A percentile compares a stretch with the other conserved stretches of the same genome.
Conservation (phyloP, 2,329 filamentous ascomycete genomes). For the Aureobasidium sp. region DNA sequence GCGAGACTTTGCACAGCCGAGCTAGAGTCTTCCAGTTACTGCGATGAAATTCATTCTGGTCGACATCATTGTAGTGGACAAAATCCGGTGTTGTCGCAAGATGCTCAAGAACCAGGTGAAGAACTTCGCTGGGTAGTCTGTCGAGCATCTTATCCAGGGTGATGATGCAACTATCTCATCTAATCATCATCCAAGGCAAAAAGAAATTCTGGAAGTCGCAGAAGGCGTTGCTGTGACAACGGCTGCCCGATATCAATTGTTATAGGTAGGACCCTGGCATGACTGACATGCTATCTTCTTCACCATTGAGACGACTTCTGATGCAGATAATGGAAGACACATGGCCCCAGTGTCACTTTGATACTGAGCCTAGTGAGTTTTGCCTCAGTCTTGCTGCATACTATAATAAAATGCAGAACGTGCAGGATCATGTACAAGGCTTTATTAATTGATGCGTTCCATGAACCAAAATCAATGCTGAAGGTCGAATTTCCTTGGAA, state of each 20-base stretch:
- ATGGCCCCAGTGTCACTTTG: background rate
- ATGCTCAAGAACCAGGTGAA: background rate
- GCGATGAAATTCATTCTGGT: background rate
- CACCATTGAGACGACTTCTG: background rate
- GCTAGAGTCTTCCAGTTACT: background rate
- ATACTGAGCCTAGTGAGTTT: accelerated
- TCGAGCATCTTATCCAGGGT: background rate
- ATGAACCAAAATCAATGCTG: too few relatives aligned
- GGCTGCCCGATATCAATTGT: background rate
- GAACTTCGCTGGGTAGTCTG: background rate
- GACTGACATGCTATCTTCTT: background rate
- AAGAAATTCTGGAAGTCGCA: background rate
- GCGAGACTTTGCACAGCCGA: constrained; percentile 1
- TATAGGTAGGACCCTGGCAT: background rate
- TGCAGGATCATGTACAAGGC: too few relatives aligned
- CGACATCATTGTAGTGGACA: background rate
- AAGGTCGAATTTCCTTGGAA: too few relatives aligned
- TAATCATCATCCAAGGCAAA: background rate
- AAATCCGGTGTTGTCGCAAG: background rate
- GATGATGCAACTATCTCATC: background rate
- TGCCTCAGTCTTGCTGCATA: too few relatives aligned
- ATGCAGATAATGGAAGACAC: too few relatives aligned
- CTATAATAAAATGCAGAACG: too few relatives aligned
- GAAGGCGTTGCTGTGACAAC: background rate
- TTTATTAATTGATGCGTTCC: too few relatives aligned